Evolutionary conservation across 2,329 filamentous ascomycete genomes (phyloP), one percentile per base, ranked within the genome.

Genomic region (Cucurbitaria berberidis): DNA sequence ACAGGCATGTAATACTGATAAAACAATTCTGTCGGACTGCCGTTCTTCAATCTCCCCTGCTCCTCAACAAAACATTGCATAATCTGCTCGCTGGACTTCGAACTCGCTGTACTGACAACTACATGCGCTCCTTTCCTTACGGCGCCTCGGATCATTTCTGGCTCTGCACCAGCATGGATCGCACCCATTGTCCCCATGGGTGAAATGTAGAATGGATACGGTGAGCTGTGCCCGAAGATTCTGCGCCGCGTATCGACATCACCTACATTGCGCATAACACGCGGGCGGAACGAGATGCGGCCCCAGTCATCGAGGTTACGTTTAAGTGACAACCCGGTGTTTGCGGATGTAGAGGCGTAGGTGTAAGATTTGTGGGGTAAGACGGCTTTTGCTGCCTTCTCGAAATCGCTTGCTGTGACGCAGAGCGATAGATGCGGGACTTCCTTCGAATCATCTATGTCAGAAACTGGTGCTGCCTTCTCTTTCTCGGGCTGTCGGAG

Each of bases 171-270:
- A 11, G 66, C 45, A 42, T 77, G 70, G 1, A 71, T 71, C 1
- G 73, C 64, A 11, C 70, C 70, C 22, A 74, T 63, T 1, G 70
- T 73, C 0, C 74, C 75, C 62, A 74, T 74, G 0, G 75, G 74
- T 0, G 68, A 70, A 36, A 77, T 70, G 53, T 76, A 77, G 51
- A 77, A 75, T 0, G 75, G 75, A 29, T 75, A 69, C 3, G 55
- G 60, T 15, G 67, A 65, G 45, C 55, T 62, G 35, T 72, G 61
- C 2, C 75, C 75, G n/a, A 76, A 64, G 15, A 76, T 72, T 19
- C 63, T 62, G 35, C 69, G 60, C 10, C 57, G 54, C 40, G 63
- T 69, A 34, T 73, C 66, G 1, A 72, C 64, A 21, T 72, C 57
- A 18, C 69, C 68, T 2, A 75, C 73, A 36, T 74, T 67, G 18